Evolutionary conservation across 2,329 filamentous ascomycete genomes (phyloP), one percentile per base, ranked within the genome.

Genomic region (Botryotinia convoluta): DNA sequence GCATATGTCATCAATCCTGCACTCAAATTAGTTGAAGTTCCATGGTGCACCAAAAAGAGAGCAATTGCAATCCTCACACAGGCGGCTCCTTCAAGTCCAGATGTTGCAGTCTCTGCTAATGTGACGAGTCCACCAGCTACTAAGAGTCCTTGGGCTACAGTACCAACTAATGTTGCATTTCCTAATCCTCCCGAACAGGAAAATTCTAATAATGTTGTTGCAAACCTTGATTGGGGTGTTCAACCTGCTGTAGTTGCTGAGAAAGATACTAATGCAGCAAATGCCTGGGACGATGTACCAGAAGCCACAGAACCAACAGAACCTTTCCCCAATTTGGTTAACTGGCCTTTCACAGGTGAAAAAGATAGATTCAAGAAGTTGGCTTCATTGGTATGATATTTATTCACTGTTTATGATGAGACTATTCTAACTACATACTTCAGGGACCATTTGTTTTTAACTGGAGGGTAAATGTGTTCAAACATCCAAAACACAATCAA

Each of bases 341-440:
- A 69, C 10, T 69, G 65, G 65, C 65, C 65, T 42, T 69, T 69
- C 37, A 32, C 18, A 3, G 65, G 65, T 26, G 48, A 69, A 32
- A 4, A 44, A 0, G 61, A 72, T 26, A 67, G 61, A 67, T 67
- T 67, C 4, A 32, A 67, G 5, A 72, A 59, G 39, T 37, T 72
- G 60, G 61, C 20, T 44, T 54, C 70, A 20, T n/a, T 72, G 32
- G 70, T 72, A 72, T 42, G 37, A 42, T 42, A 1, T 67, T 37
- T 29, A 42, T 44, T 7, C 32, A 32, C 3, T 72, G 4, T 16
- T 39, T 3, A 32, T 42, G n/a, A 57, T 3, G 18, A 45, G 12
- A 59, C 9, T 35, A n/a, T 45, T 32, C 70, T 72, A 16, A 72
- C 6, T 8, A 22, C 18, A 16, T 44, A 32, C 22, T 42, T 12